Evolutionary conservation across 176 grass and related monocot genomes (phyloP), one percentile per base, ranked within the genome.

Genomic region (Oryza australiensis): DNA sequence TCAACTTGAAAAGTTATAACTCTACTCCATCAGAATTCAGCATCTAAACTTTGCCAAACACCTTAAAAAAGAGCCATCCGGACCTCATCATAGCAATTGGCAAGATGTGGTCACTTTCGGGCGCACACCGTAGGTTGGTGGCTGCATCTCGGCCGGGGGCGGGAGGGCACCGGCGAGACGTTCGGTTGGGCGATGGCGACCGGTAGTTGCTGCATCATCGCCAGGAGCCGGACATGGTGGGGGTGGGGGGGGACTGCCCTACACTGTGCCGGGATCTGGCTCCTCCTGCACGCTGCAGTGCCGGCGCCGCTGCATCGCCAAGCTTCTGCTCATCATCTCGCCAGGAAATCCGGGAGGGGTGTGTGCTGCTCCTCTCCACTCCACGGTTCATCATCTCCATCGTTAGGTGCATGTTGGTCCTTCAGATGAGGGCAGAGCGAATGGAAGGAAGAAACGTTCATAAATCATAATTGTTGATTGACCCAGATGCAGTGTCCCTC

Each of bases 151-250:
- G 51, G 51, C 18, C 70, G 51, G 76, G 33, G 22, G 35, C 80
- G 16, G 74, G 73, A 62, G 68, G 69, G 87, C 71, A 81, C 32
- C 48, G 28, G 33, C 20, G 4, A 15, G 2, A 15, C 37, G 23
- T 53, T 75, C 62, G 78, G 88, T 82, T 73, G 88, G 73, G 60
- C 59, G 88, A 90, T 20, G 75, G 75, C 75, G 81, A 88, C 74
- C 13, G 77, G 70, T 72, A 27, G 87, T 82, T 89, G 83, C 77
- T 38, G 77, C 87, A 23, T 72, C 87, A 23, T 72, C 87, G 33
- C 82, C 87, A 63, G 71, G 77, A 48, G 53, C 77, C 32, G 82
- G 57, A 63, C 87, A 71, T 55, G 26, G 16, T 38, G 35, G 5
- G 35, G 7, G 35, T 35, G 35, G 7, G 35, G 16, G 62, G 38